These are phyloP conservation scores for Pascua sp. DNA, from an alignment of 1,284 basidiomycete species.

Conservation along the genomic window DNA sequence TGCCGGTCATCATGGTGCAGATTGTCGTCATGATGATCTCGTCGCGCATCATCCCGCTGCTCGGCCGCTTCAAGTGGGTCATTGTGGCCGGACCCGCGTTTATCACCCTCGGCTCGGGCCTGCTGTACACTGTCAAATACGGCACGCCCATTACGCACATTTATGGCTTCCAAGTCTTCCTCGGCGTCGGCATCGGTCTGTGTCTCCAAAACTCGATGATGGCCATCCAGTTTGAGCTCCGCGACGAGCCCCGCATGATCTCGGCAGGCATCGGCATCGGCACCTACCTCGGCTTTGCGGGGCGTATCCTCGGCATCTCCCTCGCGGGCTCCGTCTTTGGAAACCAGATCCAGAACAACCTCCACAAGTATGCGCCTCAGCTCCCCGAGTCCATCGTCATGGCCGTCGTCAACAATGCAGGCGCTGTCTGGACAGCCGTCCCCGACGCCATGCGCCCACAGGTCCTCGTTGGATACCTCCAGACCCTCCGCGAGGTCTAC, in stretches of 20 bases:
- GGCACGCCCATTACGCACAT: slow-evolving; percentile 28
- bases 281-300: slow-evolving; percentile 42
- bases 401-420: slow-evolving; percentile 32
- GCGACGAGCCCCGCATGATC: slow-evolving; percentile 39
- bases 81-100: slow-evolving; percentile 41
- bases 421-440: slow-evolving; percentile 34
- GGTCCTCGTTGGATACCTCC: slow-evolving; percentile 39
- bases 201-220: slow-evolving; percentile 44
- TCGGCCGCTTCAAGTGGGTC: slow-evolving; percentile 43
- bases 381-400: slow-evolving; percentile 19
- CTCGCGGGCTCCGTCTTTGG: slow-evolving; percentile 45
- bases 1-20: slow-evolving; percentile 46
- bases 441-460: slow-evolving; percentile 25
- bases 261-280: slow-evolving; percentile 34
- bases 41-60: slow-evolving; percentile 37
- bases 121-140: slow-evolving; percentile 40
- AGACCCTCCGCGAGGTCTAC: slow-evolving; percentile 39
- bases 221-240: slow-evolving; percentile 44
- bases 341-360: slow-evolving; percentile 41
- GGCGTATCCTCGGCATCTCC: slow-evolving; percentile 47
- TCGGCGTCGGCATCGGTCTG: slow-evolving; percentile 45
- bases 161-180: slow-evolving; percentile 42
- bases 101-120: slow-evolving; percentile 35
- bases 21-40: slow-evolving; percentile 41
- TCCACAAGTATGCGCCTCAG: slow-evolving; percentile 29